Conservation (phyloP, 441 rosid genomes). For the Cnidoscolus chayamansa region DNA sequence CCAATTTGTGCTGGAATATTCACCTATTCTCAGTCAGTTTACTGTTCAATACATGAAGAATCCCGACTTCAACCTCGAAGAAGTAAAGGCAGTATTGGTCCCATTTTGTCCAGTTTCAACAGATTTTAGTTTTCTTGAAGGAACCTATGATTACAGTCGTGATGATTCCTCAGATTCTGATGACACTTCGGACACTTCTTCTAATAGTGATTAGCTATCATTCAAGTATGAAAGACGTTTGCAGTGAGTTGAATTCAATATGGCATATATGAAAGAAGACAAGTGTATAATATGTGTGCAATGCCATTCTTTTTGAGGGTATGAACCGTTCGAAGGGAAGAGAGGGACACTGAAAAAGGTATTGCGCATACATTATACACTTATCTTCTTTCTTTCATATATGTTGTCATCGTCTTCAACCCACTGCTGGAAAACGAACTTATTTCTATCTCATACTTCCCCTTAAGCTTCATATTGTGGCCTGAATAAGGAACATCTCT, state of each 20-base stretch:
- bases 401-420: too few species aligned
- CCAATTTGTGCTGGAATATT: conserved; percentile 15
- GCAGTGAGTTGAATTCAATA: background rate
- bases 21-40: conserved; percentile 13
- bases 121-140: background rate
- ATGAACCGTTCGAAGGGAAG: background rate
- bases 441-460: too few species aligned
- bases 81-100: background rate
- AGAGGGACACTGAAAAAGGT: background rate
- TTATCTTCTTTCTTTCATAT: too few species aligned
- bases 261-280: too few species aligned
- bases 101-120: background rate
- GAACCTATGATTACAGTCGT: background rate
- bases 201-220: conserved; percentile 14
- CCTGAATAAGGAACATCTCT: too few species aligned
- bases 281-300: too few species aligned
- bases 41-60: conserved; percentile 6
- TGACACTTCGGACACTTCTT: conserved; percentile 13
- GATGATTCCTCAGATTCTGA: conserved; percentile 20
- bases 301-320: too few species aligned
- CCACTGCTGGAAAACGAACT: too few species aligned
- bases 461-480: too few species aligned
- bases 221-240: too few species aligned
- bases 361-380: background rate
- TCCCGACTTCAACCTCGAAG: conserved; percentile 3